Base-by-base conservation (phyloP, 345 rosid species). In the Brassica nigra region DNA sequence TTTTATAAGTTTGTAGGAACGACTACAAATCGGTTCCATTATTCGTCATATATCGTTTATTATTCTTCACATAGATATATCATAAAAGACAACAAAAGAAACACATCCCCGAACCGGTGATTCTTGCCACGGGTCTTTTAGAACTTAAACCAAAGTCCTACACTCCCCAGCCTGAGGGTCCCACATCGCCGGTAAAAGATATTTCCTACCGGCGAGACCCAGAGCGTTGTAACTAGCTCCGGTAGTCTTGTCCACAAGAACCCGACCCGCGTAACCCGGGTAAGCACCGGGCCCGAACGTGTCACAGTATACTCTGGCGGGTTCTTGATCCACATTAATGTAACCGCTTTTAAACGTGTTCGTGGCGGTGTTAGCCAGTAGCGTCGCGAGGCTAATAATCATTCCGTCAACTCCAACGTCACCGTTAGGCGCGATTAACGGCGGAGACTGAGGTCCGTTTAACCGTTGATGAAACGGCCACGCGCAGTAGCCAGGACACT, bases 391-490 rank as follows among this genome's bases (percentile, higher is more conserved):
- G 82, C 88, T 92, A 2, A 95, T 95, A 55, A 95, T 84, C 97
- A 95, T 92, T 1, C 99, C 98, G 74, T 94, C 97, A 7, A 89
- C 86, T 6, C 98, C 98, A 0, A 91, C 97, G 85, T 95, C 97
- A 5, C 97, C 97, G 84, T 86, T 95, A 8, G 99, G 99, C 0
- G 98, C 85, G 0, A 89, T 83, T 29, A 92, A 62, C 28, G 98
- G 97, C 28, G 97, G 95, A 0, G 92, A 81, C 76, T 92, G 98
- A 0, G 97, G 97, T 28, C 98, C 97, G 77, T 94, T 90, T 0
- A 92, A 72, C 4, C 97, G 98, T 86, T 91, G 98, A 76, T 94
- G 98, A 47, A 94, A 94, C n/a, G 97, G 98, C 98, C 98, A 91
- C 4, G 97, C 97, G 69, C 98, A 95, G 80, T 91, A 88, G 23